phyloP scores from a whole-genome alignment of 306 rosid species.

The Crataegus laevigata region DNA sequence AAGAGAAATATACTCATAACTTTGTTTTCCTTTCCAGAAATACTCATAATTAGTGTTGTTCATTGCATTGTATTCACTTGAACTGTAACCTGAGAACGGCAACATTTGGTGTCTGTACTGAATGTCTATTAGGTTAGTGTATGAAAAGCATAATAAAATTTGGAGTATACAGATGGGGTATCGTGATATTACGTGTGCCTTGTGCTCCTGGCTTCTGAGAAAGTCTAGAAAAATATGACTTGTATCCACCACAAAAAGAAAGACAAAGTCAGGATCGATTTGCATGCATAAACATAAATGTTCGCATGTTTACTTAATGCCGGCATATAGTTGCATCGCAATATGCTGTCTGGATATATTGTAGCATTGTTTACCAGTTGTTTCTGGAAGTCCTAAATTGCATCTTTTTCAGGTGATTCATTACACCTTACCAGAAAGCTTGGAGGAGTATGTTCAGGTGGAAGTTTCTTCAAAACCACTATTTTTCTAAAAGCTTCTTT shows the following conservation, averaged over 20 bases:
- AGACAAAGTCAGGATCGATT: background rate
- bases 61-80: conserved; percentile 13
- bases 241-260: background rate
- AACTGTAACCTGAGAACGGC: conserved; percentile 13
- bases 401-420: conserved; percentile 72
- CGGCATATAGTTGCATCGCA: conserved; percentile 4
- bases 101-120: background rate
- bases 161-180: background rate
- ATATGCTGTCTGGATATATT: conserved; percentile 4
- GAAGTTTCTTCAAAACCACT: conserved; percentile 15
- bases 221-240: background rate
- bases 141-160: conserved; percentile 3
- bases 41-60: background rate
- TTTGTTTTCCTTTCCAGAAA: conserved; percentile 11
- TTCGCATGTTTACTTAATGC: background rate
- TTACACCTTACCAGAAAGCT: conserved; percentile 90
- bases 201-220: background rate
- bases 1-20: conserved; percentile 31
- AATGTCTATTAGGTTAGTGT: background rate
- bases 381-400: background rate
- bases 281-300: background rate
- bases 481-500: conserved; percentile 11
- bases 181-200: background rate
- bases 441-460: conserved; percentile 95
- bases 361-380: background rate